Evolutionary conservation across 2,329 filamentous ascomycete species (phyloP), one percentile per base, ranked within the genome.

Genomic region (Fusarium lateritium): DNA sequence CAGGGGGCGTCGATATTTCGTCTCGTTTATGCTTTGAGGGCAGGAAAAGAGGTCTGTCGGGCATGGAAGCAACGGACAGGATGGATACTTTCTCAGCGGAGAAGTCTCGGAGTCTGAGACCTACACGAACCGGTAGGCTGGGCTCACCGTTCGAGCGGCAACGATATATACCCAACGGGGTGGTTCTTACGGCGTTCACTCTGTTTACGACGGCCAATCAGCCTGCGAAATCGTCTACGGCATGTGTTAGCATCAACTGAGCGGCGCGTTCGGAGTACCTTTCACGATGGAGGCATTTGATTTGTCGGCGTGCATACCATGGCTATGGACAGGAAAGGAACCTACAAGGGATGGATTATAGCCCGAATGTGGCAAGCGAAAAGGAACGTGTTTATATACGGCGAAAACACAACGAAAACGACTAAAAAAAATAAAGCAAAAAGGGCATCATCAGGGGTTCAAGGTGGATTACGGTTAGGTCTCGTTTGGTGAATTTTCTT

Each of bases 91-190:
- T 51, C 40, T 56, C 67, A 34, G 66, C 46, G 19, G 52, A 62
- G 60, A 65, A 47, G 39, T 51, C 62, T 66, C 61, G 58, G 66
- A 62, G 66, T 56, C 57, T 52, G 56, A 39, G 61, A 56, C 56
- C 65, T 63, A 43, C 55, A 62, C 55, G 53, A 62, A 34, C 52
- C 52, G 64, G 60, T 26, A 55, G 68, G 56, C 50, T 44, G 42
- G 19, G 17, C 49, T 52, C 33, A 59, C 46, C 34, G 56, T 70
- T 60, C 50, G 49, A 58, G 60, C 50, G 62, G 47, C 58, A 71
- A 70, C 63, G 59, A 68, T 52, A 63, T 70, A 75, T 75, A 75
- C 69, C 67, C 67, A 63, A 70, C 58, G 62, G 69, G 69, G 58
- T 62, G 70, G 68, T 72, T 62, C 69, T 66, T 62, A 57, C 50